Conservation (phyloP, 768 basidiomycete species). For the Tulasnella sp. region DNA sequence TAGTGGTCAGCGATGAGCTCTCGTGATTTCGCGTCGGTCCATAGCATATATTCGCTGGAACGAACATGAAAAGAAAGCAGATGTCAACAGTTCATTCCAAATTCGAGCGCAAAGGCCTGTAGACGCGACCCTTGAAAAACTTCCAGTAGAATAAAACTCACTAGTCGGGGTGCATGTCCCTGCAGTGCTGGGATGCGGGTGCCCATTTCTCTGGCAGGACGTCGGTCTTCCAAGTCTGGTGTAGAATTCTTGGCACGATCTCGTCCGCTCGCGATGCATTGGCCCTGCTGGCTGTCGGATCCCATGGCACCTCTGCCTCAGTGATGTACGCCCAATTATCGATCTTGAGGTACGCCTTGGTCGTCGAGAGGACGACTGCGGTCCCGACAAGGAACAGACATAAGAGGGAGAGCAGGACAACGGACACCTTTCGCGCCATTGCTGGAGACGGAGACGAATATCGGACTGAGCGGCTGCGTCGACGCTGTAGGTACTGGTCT, state of each 20-base stretch:
- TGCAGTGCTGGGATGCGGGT: slow-evolving; percentile 68
- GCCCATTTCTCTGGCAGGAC: slow-evolving; percentile 74
- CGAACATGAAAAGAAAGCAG: slow-evolving; percentile 1
- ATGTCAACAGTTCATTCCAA: not conserved
- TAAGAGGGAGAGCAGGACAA: slow-evolving; percentile 43
- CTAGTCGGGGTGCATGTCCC: slow-evolving; percentile 94
- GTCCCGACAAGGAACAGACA: slow-evolving; percentile 78
- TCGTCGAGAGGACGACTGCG: slow-evolving; percentile 79
- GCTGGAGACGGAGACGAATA: not conserved
- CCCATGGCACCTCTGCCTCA: slow-evolving; percentile 49
- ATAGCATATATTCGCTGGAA: slow-evolving; percentile 84
- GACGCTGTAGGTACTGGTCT: not conserved
- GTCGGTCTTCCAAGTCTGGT: slow-evolving; percentile 98
- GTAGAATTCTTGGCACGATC: slow-evolving; percentile 81
- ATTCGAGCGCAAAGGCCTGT: not conserved
- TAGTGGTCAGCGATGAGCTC: slow-evolving; percentile 83
- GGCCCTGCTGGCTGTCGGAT: slow-evolving; percentile 32
- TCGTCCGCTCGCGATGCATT: slow-evolving; percentile 55
- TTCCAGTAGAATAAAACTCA: slow-evolving; percentile 33
- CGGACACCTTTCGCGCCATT: slow-evolving; percentile 37
- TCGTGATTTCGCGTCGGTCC: slow-evolving; percentile 88
- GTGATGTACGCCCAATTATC: slow-evolving; percentile 65
- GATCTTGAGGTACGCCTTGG: slow-evolving; percentile 83
- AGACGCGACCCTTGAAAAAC: not conserved
- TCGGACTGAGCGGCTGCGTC: not conserved